Percentiles rank a stretch among this genome's conserved stretches.
phyloP scores from a whole-genome alignment of 176 grass and related monocot genomes.

The Musa schizocarpa region DNA sequence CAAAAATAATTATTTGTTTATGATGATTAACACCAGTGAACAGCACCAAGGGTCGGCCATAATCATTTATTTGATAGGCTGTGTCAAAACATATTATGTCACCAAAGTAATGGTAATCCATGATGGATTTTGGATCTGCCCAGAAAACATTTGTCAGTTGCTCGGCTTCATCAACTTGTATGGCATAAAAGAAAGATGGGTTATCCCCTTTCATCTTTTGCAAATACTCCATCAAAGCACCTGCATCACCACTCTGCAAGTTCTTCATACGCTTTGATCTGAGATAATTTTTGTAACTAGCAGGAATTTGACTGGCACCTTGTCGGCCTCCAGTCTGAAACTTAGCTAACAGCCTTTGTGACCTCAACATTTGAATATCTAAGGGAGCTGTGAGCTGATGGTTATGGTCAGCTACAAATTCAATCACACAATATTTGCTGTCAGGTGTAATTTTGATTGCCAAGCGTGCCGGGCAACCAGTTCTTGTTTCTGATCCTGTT shows the following conservation, averaged over 20 bases:
- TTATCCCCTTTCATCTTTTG: conserved; percentile 69
- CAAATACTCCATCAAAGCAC: conserved; percentile 62
- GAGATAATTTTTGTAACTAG: conserved; percentile 66
- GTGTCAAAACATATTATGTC: conserved; percentile 85
- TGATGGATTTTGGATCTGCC: conserved; percentile 58
- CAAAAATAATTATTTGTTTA: conserved; percentile 62
- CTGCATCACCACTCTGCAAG: conserved; percentile 54
- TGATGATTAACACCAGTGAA: conserved; percentile 80
- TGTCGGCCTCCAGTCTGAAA: conserved; percentile 37
- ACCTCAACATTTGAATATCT: conserved; percentile 66
- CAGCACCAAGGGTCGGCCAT: conserved; percentile 49
- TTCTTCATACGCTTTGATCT: conserved; percentile 37
- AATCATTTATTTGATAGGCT: conserved; percentile 50
- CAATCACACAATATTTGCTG: conserved; percentile 55
- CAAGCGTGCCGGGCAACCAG: conserved; percentile 70
- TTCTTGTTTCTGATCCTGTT: conserved; percentile 52
- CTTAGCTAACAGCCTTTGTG: conserved; percentile 65
- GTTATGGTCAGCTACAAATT: conserved; percentile 72
- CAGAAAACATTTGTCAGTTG: conserved; percentile 71
- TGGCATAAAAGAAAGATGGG: conserved; percentile 76
- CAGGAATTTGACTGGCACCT: conserved; percentile 60
- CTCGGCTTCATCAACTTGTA: conserved; percentile 78
- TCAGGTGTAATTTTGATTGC: conserved; percentile 66
- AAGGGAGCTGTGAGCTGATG: conserved; percentile 57
- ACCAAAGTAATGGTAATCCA: conserved; percentile 68